These are phyloP conservation scores for Naganishia vaughanmartiniae DNA, from an alignment of 768 basidiomycete genomes.

Conservation along the genomic window DNA sequence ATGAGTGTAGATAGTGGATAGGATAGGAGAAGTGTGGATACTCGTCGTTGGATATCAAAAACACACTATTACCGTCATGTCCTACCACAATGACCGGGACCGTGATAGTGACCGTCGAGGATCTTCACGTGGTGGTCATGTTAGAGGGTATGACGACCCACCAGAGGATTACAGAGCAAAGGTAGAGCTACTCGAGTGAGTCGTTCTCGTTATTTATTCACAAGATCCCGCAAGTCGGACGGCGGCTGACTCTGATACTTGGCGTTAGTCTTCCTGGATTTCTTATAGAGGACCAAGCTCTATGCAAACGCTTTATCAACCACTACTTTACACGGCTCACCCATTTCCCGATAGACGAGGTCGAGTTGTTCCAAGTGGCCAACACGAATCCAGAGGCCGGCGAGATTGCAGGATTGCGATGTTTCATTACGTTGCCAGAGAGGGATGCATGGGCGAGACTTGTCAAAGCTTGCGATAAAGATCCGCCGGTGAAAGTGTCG, in stretches of 20 bases:
- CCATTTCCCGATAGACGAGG: neutral
- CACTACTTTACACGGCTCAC: constrained; percentile 4
- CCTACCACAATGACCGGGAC: no score
- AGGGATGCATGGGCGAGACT: neutral
- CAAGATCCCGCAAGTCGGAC: neutral
- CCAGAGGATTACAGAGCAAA: constrained; percentile 4
- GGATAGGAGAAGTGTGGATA: no score
- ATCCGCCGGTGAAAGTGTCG: neutral
- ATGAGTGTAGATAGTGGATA: no score
- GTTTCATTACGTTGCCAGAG: neutral
- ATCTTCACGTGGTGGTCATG: no score
- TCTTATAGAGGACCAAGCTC: neutral
- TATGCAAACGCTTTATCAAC: neutral
- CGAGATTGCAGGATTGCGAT: neutral
- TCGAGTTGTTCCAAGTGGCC: neutral
- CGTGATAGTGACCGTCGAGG: no score
- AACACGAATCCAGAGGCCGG: neutral
- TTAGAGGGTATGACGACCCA: neutral
- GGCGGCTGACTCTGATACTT: neutral
- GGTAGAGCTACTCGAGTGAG: neutral
- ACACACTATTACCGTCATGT: no score
- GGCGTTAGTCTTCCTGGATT: neutral
- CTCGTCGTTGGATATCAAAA: no score
- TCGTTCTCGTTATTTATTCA: neutral
- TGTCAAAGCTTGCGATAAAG: neutral